phyloP scores from a whole-genome alignment of 257 asterid species.

The Solanum chmielewskii region DNA sequence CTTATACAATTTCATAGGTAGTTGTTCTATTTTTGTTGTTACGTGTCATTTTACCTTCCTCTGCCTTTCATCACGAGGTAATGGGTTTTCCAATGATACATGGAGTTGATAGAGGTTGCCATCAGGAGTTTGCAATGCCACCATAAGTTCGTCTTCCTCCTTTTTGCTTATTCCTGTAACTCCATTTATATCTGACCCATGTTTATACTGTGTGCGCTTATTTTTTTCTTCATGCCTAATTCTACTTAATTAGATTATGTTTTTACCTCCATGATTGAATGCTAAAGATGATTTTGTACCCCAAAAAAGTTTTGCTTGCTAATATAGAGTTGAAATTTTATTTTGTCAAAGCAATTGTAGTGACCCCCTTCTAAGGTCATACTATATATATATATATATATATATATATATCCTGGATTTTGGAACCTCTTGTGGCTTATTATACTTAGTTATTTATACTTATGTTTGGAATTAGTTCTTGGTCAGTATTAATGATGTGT shows the following conservation, averaged over 20 bases:
- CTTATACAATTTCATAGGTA: not conserved
- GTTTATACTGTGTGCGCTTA: not conserved
- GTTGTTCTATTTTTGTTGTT: no score
- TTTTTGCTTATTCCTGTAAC: not conserved
- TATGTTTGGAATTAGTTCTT: not conserved
- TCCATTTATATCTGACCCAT: not conserved
- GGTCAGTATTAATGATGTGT: not conserved
- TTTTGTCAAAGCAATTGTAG: not conserved
- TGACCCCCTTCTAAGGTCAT: not conserved
- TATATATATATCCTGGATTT: no score
- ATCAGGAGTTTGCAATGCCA: not conserved
- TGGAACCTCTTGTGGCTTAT: not conserved
- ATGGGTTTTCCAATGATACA: not conserved
- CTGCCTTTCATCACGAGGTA: not conserved
- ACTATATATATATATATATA: no score
- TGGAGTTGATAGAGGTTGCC: not conserved
- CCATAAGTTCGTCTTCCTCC: no score
- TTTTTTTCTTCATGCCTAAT: not conserved
- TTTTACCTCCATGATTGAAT: not conserved
- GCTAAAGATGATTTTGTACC: not conserved
- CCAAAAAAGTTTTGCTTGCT: not conserved
- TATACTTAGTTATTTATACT: not conserved
- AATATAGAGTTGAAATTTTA: no score
- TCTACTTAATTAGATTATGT: no score
- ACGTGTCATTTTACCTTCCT: not conserved